Evolutionary conservation across 192 early-diverging fungal genomes (phyloP).

Genomic region (Geranomyces michiganensis): DNA sequence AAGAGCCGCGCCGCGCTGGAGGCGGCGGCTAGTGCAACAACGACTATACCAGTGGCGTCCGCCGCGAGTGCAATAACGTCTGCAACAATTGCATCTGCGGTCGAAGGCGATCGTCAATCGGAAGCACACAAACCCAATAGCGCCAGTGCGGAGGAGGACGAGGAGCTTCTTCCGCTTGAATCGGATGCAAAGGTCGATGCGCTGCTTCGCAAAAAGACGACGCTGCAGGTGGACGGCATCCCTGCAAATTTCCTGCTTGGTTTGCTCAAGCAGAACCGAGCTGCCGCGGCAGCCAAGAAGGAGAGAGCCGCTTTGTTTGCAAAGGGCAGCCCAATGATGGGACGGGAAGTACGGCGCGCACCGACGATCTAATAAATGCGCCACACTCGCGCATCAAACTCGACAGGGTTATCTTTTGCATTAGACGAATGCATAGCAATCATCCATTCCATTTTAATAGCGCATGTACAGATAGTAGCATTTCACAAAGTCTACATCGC

Average conservation of each 20-base stretch:
- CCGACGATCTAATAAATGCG: slow-evolving; percentile 11
- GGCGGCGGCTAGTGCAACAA: background rate
- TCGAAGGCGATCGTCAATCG: background rate
- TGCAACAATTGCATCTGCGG: background rate
- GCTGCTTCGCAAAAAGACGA: slow-evolving; percentile 20
- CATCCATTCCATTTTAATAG: no score
- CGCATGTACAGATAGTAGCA: no score
- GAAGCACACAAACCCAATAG: background rate
- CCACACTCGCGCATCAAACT: no score
- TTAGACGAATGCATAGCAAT: no score
- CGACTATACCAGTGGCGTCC: background rate
- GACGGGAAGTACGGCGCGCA: slow-evolving; percentile 1
- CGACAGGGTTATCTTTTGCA: no score
- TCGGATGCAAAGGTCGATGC: slow-evolving; percentile 1
- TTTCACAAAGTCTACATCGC: no score
- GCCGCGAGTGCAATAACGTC: background rate
- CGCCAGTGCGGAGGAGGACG: slow-evolving; percentile 1
- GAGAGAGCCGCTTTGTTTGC: background rate
- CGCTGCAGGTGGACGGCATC: slow-evolving; percentile 19
- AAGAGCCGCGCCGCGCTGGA: no score
- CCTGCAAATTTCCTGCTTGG: slow-evolving; percentile 24
- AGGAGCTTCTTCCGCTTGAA: background rate
- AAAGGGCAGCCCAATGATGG: background rate
- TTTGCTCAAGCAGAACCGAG: slow-evolving; percentile 15
- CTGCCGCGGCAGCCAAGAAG: background rate